Evolutionary conservation across 2,329 filamentous ascomycete genomes (phyloP), one percentile per base, ranked within the genome.

Genomic region (Scedosporium apiospermum): DNA sequence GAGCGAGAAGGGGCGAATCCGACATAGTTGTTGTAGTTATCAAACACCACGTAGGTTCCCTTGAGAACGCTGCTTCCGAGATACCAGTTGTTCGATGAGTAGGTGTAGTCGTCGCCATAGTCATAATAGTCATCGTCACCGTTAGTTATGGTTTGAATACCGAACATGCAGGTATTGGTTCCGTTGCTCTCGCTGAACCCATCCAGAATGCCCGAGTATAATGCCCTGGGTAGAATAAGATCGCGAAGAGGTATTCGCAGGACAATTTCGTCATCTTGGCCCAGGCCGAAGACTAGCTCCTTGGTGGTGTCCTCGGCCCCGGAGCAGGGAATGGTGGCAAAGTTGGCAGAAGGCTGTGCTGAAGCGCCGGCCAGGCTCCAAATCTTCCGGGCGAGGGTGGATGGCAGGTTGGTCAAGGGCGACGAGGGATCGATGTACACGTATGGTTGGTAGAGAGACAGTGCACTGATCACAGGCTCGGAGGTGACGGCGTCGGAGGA

Each of bases 391-490:
- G 82, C 81, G 55, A 91, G 72, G 59, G 83, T 78, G 64, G 83
- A 78, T 1, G 89, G 89, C 0, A 92, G 75, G 69, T 89, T 90
- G 66, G 81, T 87, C 64, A 90, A 76, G 3, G 86, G 89, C 16
- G 86, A 88, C 42, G 89, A 89, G 1, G 88, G 90, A 73, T 92
- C 89, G 42, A 93, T 80, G 4, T 91, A 80, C 2, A 86, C 88
- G 3, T 83, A 71, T 0, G 85, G 79, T 46, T 77, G 77, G 16
- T 72, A 61, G 2, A 64, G 57, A 0, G 78, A 77, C 1, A 76
- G 73, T 27, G 84, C 72, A 0, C 69, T 68, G 64, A 84, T 80
- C 59, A 71, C 76, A 12, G 83, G 83, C 34, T 75, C 79, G 2
- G 77, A 70, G 60, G 81, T 83, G 41, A 70, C 68, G 7, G 79